Conservation (phyloP, 2,329 filamentous ascomycete species). For the Fusarium heterosporum region DNA sequence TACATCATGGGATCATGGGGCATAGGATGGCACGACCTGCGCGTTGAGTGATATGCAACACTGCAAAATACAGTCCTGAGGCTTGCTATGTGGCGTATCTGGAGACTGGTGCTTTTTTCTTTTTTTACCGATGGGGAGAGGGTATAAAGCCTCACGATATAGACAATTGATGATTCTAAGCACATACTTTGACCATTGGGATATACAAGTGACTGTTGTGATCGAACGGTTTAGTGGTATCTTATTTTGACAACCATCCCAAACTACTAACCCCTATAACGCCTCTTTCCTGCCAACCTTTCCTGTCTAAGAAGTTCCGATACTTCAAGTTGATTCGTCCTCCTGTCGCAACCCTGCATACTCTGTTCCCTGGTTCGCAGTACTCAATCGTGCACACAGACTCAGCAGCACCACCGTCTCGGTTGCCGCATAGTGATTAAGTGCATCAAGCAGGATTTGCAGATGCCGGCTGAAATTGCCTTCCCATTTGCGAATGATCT, state of each 20-base stretch:
- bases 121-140: conserved; percentile 15
- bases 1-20: conserved; percentile 25
- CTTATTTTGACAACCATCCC: conserved; percentile 36
- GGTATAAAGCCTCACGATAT: conserved; percentile 19
- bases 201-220: neutral
- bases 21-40: conserved; percentile 30
- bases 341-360: conserved; percentile 70
- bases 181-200: neutral
- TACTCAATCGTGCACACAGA: conserved; percentile 84
- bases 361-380: conserved; percentile 81
- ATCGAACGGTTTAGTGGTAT: conserved; percentile 44
- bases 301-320: conserved; percentile 1
- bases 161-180: conserved; percentile 29
- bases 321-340: conserved; percentile 58
- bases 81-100: conserved; percentile 26
- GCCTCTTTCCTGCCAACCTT: conserved; percentile 22
- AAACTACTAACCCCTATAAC: conserved; percentile 39
- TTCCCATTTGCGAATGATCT: conserved; percentile 92
- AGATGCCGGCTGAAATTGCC: conserved; percentile 91
- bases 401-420: conserved; percentile 95
- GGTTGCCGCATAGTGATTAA: conserved; percentile 97
- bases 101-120: neutral
- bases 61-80: conserved; percentile 39
- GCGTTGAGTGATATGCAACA: conserved; percentile 36
- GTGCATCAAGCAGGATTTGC: conserved; percentile 91